These are phyloP conservation scores for Aquilaria agallochum DNA, from an alignment of 441 rosid species.

Conservation along the genomic window DNA sequence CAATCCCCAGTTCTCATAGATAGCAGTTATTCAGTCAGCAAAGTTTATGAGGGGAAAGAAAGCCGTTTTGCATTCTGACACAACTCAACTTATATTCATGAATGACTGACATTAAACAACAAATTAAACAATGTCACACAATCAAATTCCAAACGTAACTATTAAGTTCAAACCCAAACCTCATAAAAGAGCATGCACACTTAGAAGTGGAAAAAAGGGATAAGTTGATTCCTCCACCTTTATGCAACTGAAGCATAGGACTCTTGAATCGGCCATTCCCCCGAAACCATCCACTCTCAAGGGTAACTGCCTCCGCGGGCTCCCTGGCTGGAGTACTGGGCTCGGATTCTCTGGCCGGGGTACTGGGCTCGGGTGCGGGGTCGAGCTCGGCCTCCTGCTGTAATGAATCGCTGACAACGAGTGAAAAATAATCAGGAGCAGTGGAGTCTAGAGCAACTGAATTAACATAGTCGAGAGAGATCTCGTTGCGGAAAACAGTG, in stretches of 20 bases:
- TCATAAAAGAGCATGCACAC: no score
- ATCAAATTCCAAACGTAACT: no score
- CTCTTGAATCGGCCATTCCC: slow-evolving; percentile 63
- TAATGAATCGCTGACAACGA: slow-evolving; percentile 36
- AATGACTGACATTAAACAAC: no score
- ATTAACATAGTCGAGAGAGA: slow-evolving; percentile 37
- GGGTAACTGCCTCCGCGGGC: slow-evolving; percentile 17
- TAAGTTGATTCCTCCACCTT: slow-evolving; percentile 37
- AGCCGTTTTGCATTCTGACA: no score
- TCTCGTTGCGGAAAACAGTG: slow-evolving; percentile 68
- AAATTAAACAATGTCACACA: no score
- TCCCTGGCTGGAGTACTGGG: slow-evolving; percentile 17
- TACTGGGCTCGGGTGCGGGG: slow-evolving; percentile 24
- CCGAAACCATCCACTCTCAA: slow-evolving; percentile 69
- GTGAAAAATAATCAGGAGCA: slow-evolving; percentile 69
- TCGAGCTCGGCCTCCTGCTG: slow-evolving; percentile 6
- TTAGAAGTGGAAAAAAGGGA: not conserved
- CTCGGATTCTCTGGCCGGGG: slow-evolving; percentile 17
- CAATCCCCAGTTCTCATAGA: no score
- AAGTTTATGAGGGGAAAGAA: no score
- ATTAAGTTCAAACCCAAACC: no score
- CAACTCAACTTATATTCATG: no score
- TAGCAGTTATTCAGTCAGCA: no score
- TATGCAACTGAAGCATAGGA: slow-evolving; percentile 92
- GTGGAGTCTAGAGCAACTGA: slow-evolving; percentile 25